phyloP scores from a whole-genome alignment of 1,284 basidiomycete species.

The Neotropicomus parvogracilis region DNA sequence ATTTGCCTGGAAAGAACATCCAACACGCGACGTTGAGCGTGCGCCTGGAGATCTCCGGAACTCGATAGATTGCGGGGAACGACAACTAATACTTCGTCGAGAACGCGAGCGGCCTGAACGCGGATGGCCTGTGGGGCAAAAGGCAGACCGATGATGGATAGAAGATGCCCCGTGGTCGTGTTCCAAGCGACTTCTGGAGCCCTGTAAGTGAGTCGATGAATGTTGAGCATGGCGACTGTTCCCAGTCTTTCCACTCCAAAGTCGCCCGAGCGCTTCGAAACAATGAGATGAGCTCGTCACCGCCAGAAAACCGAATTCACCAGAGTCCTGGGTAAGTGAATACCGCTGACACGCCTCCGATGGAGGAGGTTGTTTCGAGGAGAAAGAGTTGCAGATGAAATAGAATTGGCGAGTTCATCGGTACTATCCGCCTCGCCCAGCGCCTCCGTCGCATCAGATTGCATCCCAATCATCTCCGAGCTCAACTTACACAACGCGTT shows the following conservation, averaged over 20 bases:
- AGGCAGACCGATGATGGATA: conserved; percentile 66
- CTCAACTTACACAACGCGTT: conserved; percentile 82
- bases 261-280: conserved; percentile 63
- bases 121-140: conserved; percentile 77
- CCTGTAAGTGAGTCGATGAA: conserved; percentile 78
- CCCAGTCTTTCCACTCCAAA: conserved; percentile 88
- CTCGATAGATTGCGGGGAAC: conserved; percentile 65
- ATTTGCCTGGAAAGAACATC: conserved; percentile 81
- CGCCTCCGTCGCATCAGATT: conserved; percentile 43
- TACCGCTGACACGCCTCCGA: conserved; percentile 78
- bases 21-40: conserved; percentile 79
- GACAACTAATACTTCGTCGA: conserved; percentile 78
- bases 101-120: conserved; percentile 80
- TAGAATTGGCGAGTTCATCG: conserved; percentile 37
- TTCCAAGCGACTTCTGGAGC: conserved; percentile 86
- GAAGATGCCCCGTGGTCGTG: conserved; percentile 72
- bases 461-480: conserved; percentile 86
- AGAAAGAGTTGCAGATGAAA: conserved; percentile 37
- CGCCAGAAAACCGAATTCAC: conserved; percentile 41
- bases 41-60: conserved; percentile 58
- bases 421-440: conserved; percentile 37
- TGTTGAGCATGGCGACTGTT: conserved; percentile 76
- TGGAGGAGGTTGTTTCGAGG: conserved; percentile 47
- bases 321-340: conserved; percentile 73
- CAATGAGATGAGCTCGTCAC: not conserved